Evolutionary conservation across 495 filamentous ascomycete genomes (phyloP), one percentile per base, ranked within the genome.

Genomic region (Talaromyces trachyspermus): DNA sequence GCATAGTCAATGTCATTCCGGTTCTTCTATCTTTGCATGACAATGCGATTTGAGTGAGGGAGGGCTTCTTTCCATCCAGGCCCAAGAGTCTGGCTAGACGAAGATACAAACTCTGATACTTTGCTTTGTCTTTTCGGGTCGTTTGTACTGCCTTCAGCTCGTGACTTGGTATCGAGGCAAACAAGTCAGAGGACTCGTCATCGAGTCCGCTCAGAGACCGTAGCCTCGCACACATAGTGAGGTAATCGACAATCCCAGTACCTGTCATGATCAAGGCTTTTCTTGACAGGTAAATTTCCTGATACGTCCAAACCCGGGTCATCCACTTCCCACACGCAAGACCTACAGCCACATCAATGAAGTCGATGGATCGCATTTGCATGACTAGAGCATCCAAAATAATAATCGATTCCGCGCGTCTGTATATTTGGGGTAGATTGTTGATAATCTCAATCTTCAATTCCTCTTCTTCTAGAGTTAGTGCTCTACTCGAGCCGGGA

Each of bases 1-100:
- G 37, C 37, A 40, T 40, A 40, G 19, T 40, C 37, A 11, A 40
- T 20, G 19, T 40, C 37, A 10, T 40, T 40, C 37, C 37, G 5
- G 37, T 40, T 9, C 12, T 15, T 20, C 37, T 15, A 23, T 40
- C 18, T 40, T 40, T 11, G 10, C 37, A 40, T 20, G 37, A n/a
- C 37, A 40, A 17, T 40, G 37, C 37, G 4, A 40, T n/a, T 18
- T 40, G 37, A 9, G 3, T n/a, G 11, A 40, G 10, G 2, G 37
- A 40, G 18, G 37, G 37, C 20, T 40, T 40, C 23, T 40, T 24
- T 15, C 37, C 37, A 14, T 40, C 19, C n/a, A 2, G 19, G 19
- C 37, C 37, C 15, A 40, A 4, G 5, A 40, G n/a, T 23, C 37
- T n/a, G n/a, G 19, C 20, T 4, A 40, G 37, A 12, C 12, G 18